Base-by-base conservation (phyloP, 805 yeast species). In the Nakazawaea molendinolei region DNA sequence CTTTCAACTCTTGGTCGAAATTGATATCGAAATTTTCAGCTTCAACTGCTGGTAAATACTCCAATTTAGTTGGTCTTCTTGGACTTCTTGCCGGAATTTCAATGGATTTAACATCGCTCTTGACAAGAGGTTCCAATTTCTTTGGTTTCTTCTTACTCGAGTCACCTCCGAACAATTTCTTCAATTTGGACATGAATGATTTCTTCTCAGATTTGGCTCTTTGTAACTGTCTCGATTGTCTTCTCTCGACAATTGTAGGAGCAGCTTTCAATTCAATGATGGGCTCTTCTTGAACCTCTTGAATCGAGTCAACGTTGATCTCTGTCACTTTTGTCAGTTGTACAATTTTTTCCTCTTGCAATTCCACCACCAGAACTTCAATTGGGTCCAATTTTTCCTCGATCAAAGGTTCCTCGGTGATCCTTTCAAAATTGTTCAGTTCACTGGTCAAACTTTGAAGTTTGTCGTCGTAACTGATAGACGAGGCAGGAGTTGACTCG, bases 401-500 rank as follows among this genome's bases (percentile, higher is more conserved):
- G n/a, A n/a, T n/a, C n/a, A n/a, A 17, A 29, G 21, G 15, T 31
- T 36, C 40, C 10, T 28, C 32, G 10, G 22, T 26, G 20, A 30
- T 25, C 24, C 19, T 20, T 17, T 16, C 37, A 15, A 15, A 14
- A 13, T 37, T 26, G 10, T 33, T 16, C 8, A 28, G 5, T 23
- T 26, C 30, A 27, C 30, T 27, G 9, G 30, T 7, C 19, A 27
- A 27, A 27, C 20, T 27, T 4, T 19, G 6, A 10, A 21, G 23
- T 22, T 33, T 26, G n/a, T 36, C 40, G 14, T 41, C 40, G 25
- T 28, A 25, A 30, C 23, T 41, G 20, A 41, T 42, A 3, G 45
- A 42, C n/a, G 40, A 35, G 9, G 25, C 34, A 4, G 45, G 43
- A 1, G 45, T 42, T n/a, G n/a, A n/a, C 18, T 35, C 39, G 10